These are phyloP conservation scores for Elongisporangium prolatum DNA, from an alignment of 352 stramenopile species.

Conservation along the genomic window DNA sequence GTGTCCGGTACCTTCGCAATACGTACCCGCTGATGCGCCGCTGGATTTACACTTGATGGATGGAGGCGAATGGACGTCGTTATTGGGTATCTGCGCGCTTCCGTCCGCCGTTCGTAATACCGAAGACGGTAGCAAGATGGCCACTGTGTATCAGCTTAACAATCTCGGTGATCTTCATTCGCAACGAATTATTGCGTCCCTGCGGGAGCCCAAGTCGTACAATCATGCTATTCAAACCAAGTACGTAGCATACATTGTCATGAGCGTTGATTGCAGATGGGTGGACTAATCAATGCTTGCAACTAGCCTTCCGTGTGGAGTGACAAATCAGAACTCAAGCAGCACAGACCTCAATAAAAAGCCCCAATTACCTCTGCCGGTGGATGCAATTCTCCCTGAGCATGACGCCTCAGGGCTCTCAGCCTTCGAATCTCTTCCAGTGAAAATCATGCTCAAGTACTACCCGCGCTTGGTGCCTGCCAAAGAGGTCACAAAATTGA, in stretches of 20 bases:
- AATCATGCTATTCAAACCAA: conserved; percentile 41
- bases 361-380: conserved; percentile 36
- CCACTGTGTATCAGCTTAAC: conserved; percentile 62
- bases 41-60: conserved; percentile 59
- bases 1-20: conserved; percentile 26
- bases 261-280: neutral
- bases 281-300: neutral
- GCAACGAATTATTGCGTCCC: conserved; percentile 40
- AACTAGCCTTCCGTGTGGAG: conserved; percentile 49
- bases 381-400: conserved; percentile 56
- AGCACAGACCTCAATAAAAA: conserved; percentile 3
- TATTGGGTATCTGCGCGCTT: conserved; percentile 47
- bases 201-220: conserved; percentile 28
- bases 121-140: conserved; percentile 13
- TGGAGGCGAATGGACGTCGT: conserved; percentile 48
- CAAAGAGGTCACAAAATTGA: neutral
- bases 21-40: conserved; percentile 47
- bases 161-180: conserved; percentile 59
- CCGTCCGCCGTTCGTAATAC: conserved; percentile 1
- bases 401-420: conserved; percentile 40
- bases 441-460: conserved; percentile 42
- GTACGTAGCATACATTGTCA: conserved; percentile 28
- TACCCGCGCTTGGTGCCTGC: conserved; percentile 33
- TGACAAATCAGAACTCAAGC: conserved; percentile 22
- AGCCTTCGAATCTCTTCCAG: conserved; percentile 28